Conservation (phyloP, 495 filamentous ascomycete species). For the Clohesyomyces aquaticus region DNA sequence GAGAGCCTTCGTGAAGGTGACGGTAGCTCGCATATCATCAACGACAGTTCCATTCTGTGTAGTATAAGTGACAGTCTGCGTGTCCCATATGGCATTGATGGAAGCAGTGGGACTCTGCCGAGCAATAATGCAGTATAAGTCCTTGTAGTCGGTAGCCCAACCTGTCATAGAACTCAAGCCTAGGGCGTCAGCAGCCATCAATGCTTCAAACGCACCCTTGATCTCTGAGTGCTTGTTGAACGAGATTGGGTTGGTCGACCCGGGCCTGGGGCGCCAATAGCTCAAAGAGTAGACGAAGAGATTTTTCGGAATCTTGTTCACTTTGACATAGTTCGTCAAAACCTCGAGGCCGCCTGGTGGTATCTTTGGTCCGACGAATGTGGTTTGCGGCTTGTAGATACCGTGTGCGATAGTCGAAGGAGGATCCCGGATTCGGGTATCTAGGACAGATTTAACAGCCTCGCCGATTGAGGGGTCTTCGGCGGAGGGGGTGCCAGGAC, state of each 20-base stretch:
- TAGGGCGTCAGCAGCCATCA: neutral
- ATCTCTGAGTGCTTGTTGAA: slow-evolving; percentile 1
- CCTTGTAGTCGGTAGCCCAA: slow-evolving; percentile 3
- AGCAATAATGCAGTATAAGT: neutral
- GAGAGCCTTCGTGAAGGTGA: neutral
- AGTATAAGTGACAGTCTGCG: neutral
- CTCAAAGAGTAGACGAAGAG: slow-evolving; percentile 3
- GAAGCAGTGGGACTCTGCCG: neutral
- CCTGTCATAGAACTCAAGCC: neutral
- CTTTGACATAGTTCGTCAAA: slow-evolving; percentile 11
- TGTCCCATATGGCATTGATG: neutral
- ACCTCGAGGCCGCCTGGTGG: neutral
- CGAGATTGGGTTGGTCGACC: neutral
- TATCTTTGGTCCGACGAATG: neutral
- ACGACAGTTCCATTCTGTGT: neutral
- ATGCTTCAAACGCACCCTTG: neutral
- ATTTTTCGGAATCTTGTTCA: neutral
- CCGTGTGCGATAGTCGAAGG: too few species aligned
- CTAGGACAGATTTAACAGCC: too few species aligned
- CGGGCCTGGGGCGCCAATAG: neutral
- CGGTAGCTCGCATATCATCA: neutral
- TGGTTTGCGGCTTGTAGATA: neutral
- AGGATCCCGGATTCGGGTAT: too few species aligned
- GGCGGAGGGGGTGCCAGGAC: too few species aligned
- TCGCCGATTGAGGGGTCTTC: too few species aligned